A percentile compares a stretch with the other conserved stretches of the same genome.
Evolutionary conservation across 331 rosid genomes (phyloP).

Genomic region (Malus hybrid): DNA sequence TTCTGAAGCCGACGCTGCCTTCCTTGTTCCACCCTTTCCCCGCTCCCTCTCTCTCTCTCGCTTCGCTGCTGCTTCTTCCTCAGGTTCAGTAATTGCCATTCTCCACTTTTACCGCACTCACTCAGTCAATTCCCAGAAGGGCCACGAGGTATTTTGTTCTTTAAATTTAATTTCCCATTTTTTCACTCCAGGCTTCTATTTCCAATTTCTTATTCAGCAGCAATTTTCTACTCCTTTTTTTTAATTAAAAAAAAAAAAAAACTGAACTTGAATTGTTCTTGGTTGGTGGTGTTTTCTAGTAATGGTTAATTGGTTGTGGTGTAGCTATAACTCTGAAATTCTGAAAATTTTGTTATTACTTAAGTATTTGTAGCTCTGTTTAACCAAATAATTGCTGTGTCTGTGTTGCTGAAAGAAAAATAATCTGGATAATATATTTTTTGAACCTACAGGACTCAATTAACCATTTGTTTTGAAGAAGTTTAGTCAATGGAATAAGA

Average conservation of each 20-base stretch:
- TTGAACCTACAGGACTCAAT: background rate
- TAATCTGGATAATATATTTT: background rate
- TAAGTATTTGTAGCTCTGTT: background rate
- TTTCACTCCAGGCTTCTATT: too few relatives aligned
- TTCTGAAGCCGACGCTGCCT: background rate
- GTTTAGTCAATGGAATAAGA: background rate
- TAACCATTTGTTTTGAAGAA: background rate
- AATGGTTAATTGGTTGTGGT: background rate
- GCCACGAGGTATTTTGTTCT: background rate
- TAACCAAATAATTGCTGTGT: background rate
- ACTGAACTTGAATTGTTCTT: too few relatives aligned
- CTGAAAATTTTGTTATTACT: background rate
- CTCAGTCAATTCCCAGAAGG: background rate
- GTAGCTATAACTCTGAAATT: background rate
- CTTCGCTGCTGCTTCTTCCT: background rate
- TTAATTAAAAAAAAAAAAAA: too few relatives aligned
- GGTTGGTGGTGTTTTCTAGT: background rate
- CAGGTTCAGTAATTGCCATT: background rate
- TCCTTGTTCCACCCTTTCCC: background rate
- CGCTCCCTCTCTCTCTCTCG: background rate
- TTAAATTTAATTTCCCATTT: too few relatives aligned
- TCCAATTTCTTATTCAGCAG: too few relatives aligned
- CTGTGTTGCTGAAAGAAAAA: background rate
- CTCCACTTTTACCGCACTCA: background rate
- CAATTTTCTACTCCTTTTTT: too few relatives aligned